Evolutionary conservation across 2,329 filamentous ascomycete species (phyloP).

Genomic region (Xylaria sp.): DNA sequence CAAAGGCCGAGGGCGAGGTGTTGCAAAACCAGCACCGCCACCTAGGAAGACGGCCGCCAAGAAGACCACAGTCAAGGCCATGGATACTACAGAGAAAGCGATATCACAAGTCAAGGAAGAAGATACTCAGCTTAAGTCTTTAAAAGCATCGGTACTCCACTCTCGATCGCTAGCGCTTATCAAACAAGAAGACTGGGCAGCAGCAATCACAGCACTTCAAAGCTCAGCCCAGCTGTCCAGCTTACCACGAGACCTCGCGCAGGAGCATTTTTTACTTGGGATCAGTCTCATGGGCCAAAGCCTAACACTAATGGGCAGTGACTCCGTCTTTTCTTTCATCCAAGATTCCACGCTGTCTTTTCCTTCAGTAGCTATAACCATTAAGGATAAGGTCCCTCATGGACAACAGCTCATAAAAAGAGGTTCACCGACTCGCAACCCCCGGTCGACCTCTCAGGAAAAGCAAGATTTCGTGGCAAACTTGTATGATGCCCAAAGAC

Average conservation of each 20-base stretch:
- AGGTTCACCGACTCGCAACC: conserved; percentile 51
- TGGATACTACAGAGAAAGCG: conserved; percentile 31
- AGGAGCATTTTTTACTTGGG: conserved; percentile 71
- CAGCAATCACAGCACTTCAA: conserved; percentile 67
- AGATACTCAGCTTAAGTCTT: conserved; percentile 52
- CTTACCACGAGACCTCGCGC: conserved; percentile 55
- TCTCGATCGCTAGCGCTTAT: conserved; percentile 60
- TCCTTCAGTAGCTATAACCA: conserved; percentile 69
- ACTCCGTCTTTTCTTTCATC: conserved; percentile 88
- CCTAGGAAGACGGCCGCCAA: conserved; percentile 41
- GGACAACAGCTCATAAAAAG: conserved; percentile 52
- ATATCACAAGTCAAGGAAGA: conserved; percentile 38
- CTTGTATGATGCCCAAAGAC: conserved; percentile 73
- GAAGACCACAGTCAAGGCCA: conserved; percentile 46
- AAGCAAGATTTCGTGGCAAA: conserved; percentile 66
- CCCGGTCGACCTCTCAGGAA: conserved; percentile 42
- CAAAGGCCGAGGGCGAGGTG: conserved; percentile 35
- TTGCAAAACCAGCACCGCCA: conserved; percentile 38
- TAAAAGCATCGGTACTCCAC: conserved; percentile 55
- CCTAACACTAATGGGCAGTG: conserved; percentile 76
- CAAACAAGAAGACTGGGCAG: conserved; percentile 65
- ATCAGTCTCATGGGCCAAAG: conserved; percentile 75
- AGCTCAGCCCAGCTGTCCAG: conserved; percentile 59
- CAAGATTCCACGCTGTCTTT: conserved; percentile 94
- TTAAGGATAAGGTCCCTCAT: conserved; percentile 54